Evolutionary conservation across 805 yeast species (phyloP).

Genomic region (Tetrapisispora nanseiensis): DNA sequence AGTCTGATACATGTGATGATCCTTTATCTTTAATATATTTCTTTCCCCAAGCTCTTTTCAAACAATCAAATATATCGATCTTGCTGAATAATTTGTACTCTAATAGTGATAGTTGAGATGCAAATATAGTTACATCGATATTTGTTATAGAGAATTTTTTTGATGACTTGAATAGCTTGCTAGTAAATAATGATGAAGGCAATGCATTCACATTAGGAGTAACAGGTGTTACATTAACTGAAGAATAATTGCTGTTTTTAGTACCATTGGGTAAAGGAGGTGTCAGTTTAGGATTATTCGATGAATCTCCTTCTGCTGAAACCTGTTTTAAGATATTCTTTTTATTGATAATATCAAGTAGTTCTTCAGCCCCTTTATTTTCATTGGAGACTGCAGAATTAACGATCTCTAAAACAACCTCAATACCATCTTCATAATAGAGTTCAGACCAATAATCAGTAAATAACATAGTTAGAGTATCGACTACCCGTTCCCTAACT

Average conservation of each 20-base stretch:
- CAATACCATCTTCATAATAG: slow-evolving; percentile 38
- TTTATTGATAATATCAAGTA: slow-evolving; percentile 28
- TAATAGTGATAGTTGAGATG: slow-evolving; percentile 67
- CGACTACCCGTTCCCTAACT: slow-evolving; percentile 51
- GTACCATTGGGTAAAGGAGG: not conserved
- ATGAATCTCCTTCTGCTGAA: no score
- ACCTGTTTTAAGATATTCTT: not conserved
- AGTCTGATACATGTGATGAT: slow-evolving; percentile 36
- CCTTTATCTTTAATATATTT: slow-evolving; percentile 46
- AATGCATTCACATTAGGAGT: not conserved
- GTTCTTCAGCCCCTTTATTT: slow-evolving; percentile 33
- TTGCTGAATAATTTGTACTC: slow-evolving; percentile 58
- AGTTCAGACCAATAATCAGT: slow-evolving; percentile 59
- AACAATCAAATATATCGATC: slow-evolving; percentile 60
- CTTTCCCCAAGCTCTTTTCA: slow-evolving; percentile 65
- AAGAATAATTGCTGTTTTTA: not conserved
- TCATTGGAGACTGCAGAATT: slow-evolving; percentile 30
- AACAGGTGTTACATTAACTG: not conserved
- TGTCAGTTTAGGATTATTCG: no score
- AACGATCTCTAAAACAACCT: slow-evolving; percentile 28
- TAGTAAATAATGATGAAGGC: not conserved
- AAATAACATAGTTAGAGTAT: slow-evolving; percentile 52
- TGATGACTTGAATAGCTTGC: slow-evolving; percentile 12
- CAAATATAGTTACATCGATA: slow-evolving; percentile 62
- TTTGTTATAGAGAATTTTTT: slow-evolving; percentile 45